Evolutionary conservation across 192 early-diverging fungal genomes (phyloP).

Genomic region (Spizellomyces sp.): DNA sequence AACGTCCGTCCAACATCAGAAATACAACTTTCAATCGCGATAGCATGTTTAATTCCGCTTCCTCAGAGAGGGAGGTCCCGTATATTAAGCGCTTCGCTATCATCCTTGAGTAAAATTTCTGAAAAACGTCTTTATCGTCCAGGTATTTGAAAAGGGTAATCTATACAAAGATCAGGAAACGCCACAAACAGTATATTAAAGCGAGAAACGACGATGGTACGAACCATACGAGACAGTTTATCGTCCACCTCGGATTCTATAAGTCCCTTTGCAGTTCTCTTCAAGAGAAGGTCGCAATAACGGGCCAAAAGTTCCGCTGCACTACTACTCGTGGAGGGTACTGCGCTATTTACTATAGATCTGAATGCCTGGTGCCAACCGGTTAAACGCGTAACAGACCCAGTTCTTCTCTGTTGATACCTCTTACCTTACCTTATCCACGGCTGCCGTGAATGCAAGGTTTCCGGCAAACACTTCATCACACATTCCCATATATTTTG

Average conservation of each 20-base stretch:
- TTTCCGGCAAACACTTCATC: constrained; percentile 66
- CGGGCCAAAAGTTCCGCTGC: constrained; percentile 80
- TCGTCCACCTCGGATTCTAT: constrained; percentile 71
- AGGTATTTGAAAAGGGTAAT: constrained; percentile 83
- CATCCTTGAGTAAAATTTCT: constrained; percentile 85
- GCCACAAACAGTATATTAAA: neutral
- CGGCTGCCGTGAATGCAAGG: constrained; percentile 69
- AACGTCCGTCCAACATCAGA: neutral
- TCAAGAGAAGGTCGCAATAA: constrained; percentile 75
- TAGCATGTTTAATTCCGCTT: constrained; percentile 81
- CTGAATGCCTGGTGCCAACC: constrained; percentile 60
- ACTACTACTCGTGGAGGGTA: constrained; percentile 34
- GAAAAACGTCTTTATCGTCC: constrained; percentile 90
- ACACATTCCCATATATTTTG: constrained; percentile 62
- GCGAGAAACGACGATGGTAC: neutral
- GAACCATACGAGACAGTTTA: constrained; percentile 61
- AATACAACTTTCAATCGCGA: constrained; percentile 67
- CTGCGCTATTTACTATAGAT: constrained; percentile 65
- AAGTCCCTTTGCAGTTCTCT: constrained; percentile 55
- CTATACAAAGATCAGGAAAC: constrained; percentile 21
- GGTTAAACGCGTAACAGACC: no score
- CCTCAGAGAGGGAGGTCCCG: constrained; percentile 70
- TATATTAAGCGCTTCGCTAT: constrained; percentile 84
- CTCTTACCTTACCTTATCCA: constrained; percentile 64
- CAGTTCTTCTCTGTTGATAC: no score